Conservation (phyloP, 257 asterid genomes). For the Gardenia jasminoides region DNA sequence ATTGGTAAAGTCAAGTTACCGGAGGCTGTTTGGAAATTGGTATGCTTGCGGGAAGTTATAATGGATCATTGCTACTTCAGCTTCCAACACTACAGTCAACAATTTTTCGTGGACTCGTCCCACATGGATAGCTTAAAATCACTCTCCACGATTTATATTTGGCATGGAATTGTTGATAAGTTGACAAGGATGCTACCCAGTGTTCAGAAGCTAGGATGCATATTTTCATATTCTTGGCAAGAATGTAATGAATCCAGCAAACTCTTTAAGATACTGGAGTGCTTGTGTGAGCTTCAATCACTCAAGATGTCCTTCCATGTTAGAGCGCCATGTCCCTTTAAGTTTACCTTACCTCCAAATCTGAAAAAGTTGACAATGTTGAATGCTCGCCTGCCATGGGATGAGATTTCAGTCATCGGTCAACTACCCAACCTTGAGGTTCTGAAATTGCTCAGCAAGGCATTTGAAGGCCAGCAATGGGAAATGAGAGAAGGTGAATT, state of each 20-base stretch:
- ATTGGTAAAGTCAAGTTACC: not conserved
- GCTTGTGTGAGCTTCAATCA: not conserved
- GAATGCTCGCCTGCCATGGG: not conserved
- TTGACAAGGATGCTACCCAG: not conserved
- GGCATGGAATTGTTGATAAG: not conserved
- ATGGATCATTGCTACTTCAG: not conserved
- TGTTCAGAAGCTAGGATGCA: not conserved
- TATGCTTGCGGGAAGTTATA: not conserved
- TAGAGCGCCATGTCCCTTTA: not conserved
- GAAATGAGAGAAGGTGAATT: constrained; percentile 1
- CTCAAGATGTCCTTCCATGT: not conserved
- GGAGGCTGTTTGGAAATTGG: not conserved
- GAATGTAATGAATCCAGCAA: not conserved
- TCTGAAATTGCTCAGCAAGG: not conserved
- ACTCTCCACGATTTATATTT: not conserved
- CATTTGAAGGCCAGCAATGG: not conserved
- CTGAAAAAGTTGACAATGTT: not conserved
- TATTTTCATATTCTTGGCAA: not conserved
- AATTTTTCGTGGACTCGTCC: not conserved
- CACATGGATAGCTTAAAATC: not conserved
- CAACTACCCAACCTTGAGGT: constrained; percentile 7
- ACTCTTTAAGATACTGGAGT: not conserved
- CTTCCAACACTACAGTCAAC: no score
- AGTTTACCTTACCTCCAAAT: not conserved
- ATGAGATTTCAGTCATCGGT: not conserved